Evolutionary conservation across 352 stramenopile species (phyloP).

Genomic region (Globisporangium spiculum): DNA sequence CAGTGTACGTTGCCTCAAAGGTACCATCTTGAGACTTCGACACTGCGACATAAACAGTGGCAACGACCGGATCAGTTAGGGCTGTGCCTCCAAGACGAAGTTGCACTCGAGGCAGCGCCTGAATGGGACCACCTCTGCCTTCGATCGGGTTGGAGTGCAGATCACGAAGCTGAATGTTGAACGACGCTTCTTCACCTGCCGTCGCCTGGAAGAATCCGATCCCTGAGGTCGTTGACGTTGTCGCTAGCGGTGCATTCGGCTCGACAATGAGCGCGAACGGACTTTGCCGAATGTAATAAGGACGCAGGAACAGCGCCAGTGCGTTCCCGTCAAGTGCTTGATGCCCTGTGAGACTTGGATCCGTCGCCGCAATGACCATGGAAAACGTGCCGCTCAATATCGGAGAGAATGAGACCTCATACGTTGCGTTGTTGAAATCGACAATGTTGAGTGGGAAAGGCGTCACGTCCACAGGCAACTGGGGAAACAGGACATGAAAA

Average conservation of each 20-base stretch:
- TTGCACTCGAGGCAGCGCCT: neutral
- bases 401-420: slow-evolving; percentile 34
- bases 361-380: slow-evolving; percentile 37
- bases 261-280: slow-evolving; percentile 46
- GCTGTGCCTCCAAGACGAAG: slow-evolving; percentile 8
- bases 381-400: slow-evolving; percentile 36
- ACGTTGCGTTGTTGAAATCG: slow-evolving; percentile 39
- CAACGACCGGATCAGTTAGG: slow-evolving; percentile 8
- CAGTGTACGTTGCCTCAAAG: slow-evolving; percentile 28
- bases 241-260: slow-evolving; percentile 28
- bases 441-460: slow-evolving; percentile 21
- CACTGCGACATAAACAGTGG: neutral
- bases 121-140: neutral
- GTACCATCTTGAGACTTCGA: slow-evolving; percentile 11
- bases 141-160: slow-evolving; percentile 25
- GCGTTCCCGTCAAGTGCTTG: slow-evolving; percentile 18
- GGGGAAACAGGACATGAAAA: slow-evolving; percentile 38
- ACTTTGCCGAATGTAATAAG: slow-evolving; percentile 37
- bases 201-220: slow-evolving; percentile 31
- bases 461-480: slow-evolving; percentile 17
- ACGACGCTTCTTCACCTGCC: slow-evolving; percentile 28
- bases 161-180: slow-evolving; percentile 45
- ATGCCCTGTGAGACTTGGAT: slow-evolving; percentile 19
- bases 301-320: slow-evolving; percentile 29
- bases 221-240: slow-evolving; percentile 32